phyloP scores from a whole-genome alignment of 306 rosid genomes.

The Lathyrus aphaca region DNA sequence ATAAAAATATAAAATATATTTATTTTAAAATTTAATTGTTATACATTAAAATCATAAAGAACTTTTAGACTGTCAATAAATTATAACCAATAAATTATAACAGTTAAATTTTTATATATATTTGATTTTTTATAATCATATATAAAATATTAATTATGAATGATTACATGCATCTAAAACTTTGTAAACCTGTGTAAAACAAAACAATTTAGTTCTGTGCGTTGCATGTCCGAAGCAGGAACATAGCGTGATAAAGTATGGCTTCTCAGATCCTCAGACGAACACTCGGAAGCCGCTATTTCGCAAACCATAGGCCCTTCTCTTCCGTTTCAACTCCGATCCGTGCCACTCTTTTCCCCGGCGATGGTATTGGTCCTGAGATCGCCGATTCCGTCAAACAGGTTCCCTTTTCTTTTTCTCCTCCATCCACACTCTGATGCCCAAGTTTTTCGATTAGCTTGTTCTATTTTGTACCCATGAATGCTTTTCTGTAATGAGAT shows the following conservation, averaged over 20 bases:
- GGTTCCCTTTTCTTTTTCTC: conserved; percentile 40
- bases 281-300: conserved; percentile 65
- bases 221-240: conserved; percentile 9
- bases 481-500: background rate
- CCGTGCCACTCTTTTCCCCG: conserved; percentile 95
- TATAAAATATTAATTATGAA: no score
- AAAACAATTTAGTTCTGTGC: background rate
- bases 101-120: no score
- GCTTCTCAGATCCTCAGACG: conserved; percentile 76
- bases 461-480: background rate
- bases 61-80: no score
- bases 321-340: conserved; percentile 71
- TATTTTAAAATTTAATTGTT: no score
- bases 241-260: conserved; percentile 47
- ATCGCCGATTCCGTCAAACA: conserved; percentile 91
- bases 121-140: no score
- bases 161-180: no score
- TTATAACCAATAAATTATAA: no score
- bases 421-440: background rate
- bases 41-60: no score
- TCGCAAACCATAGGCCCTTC: conserved; percentile 54
- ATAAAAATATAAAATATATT: no score
- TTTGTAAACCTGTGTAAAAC: background rate
- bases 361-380: conserved; percentile 99
- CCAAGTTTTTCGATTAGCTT: background rate